Evolutionary conservation across 2,329 filamentous ascomycete species (phyloP).

Genomic region (Xylariaceae sp.): DNA sequence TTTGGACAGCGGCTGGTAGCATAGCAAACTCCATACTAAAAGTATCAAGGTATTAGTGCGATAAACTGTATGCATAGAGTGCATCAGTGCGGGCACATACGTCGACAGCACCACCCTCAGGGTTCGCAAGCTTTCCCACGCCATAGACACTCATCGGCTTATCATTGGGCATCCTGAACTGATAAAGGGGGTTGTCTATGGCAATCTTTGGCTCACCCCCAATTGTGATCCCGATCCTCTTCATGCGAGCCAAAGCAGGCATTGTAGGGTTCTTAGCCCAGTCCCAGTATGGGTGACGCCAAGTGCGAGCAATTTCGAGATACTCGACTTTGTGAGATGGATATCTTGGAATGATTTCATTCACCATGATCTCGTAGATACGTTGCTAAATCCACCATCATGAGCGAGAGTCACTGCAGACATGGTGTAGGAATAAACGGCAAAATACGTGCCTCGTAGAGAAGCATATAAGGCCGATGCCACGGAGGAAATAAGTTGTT

Average conservation of each 20-base stretch:
- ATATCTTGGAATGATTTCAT: conserved; percentile 28
- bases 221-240: conserved; percentile 29
- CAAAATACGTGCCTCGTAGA: conserved; percentile 25
- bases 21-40: conserved; percentile 27
- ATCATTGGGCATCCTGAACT: conserved; percentile 36
- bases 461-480: conserved; percentile 29
- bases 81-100: neutral
- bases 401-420: conserved; percentile 2
- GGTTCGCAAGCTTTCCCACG: neutral
- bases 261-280: conserved; percentile 41
- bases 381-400: conserved; percentile 26
- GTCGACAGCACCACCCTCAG: conserved; percentile 24
- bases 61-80: neutral
- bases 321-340: conserved; percentile 21
- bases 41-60: neutral
- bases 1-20: conserved; percentile 26
- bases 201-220: conserved; percentile 17
- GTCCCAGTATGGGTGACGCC: conserved; percentile 37
- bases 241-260: conserved; percentile 32
- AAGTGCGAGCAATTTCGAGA: conserved; percentile 25
- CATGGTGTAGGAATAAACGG: neutral
- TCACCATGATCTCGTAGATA: conserved; percentile 32
- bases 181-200: conserved; percentile 39
- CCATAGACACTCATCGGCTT: conserved; percentile 24
- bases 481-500: conserved; percentile 23